phyloP scores from a whole-genome alignment of 169 alveolate genomes.

The Plasmodium cynomolgi region DNA sequence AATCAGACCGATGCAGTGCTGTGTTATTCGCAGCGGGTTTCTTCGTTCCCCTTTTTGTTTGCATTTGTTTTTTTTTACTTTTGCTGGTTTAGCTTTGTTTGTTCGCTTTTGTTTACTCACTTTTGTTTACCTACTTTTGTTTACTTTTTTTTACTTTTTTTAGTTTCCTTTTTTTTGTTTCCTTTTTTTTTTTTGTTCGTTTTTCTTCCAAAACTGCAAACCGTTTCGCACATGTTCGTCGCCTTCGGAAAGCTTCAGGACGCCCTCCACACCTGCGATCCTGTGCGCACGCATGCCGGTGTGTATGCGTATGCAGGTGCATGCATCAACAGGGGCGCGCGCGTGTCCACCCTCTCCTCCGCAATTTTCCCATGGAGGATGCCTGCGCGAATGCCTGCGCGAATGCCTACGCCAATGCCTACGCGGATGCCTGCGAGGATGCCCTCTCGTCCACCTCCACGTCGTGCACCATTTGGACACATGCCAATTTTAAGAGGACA shows the following conservation, averaged over 20 bases:
- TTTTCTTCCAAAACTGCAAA: neutral
- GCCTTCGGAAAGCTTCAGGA: neutral
- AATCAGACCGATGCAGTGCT: neutral
- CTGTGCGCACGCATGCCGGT: neutral
- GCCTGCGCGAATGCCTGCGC: neutral
- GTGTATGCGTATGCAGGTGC: neutral
- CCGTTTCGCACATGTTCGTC: neutral
- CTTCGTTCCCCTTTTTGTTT: neutral
- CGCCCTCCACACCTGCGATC: constrained; percentile 16
- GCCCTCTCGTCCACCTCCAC: neutral
- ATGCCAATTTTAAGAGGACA: neutral
- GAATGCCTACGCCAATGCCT: neutral
- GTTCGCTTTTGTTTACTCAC: neutral
- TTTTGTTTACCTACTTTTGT: too few relatives aligned
- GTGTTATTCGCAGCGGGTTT: neutral
- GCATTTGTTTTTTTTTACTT: neutral
- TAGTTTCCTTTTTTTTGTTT: neutral
- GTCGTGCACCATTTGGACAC: neutral
- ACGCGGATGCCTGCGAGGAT: neutral
- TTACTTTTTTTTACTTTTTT: neutral
- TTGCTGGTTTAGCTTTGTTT: too few relatives aligned
- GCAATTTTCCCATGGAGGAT: neutral
- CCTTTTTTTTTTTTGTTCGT: neutral
- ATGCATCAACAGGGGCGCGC: neutral
- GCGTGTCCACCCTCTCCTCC: neutral